Conservation (phyloP, 164 flowering plant genomes). For the Magnolia kwangsiensis region DNA sequence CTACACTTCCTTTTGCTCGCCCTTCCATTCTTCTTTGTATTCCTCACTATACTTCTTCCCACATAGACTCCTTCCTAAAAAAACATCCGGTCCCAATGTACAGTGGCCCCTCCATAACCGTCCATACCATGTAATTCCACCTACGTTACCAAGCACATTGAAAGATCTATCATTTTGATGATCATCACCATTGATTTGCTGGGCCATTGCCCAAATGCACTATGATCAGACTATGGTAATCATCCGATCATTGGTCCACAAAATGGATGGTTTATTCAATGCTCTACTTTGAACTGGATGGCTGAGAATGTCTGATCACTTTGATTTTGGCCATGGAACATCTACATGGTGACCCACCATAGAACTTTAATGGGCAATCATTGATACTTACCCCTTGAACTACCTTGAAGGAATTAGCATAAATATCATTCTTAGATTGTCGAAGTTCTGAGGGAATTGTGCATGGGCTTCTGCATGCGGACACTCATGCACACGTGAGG, state of each 20-base stretch:
- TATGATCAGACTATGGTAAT: too few species aligned
- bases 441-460: constrained; percentile 25
- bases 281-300: too few species aligned
- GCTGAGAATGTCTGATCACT: too few species aligned
- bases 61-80: constrained; percentile 55
- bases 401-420: constrained; percentile 3
- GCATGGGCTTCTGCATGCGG: too few species aligned
- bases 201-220: too few species aligned
- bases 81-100: constrained; percentile 76
- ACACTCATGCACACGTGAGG: too few species aligned
- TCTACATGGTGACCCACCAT: too few species aligned
- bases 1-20: constrained; percentile 12
- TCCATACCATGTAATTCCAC: constrained; percentile 21
- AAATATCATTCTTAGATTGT: constrained; percentile 26
- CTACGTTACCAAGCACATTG: constrained; percentile 4
- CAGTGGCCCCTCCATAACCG: constrained; percentile 49
- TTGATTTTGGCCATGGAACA: too few species aligned
- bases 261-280: too few species aligned
- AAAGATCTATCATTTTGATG: neutral
- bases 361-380: neutral
- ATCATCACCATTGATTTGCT: neutral
- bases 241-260: too few species aligned
- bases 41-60: constrained; percentile 33
- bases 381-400: neutral
- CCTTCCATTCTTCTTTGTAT: constrained; percentile 15